Evolutionary conservation across 1,139 yeast species (phyloP).

Genomic region (Saccharomycopsis crataegensis): DNA sequence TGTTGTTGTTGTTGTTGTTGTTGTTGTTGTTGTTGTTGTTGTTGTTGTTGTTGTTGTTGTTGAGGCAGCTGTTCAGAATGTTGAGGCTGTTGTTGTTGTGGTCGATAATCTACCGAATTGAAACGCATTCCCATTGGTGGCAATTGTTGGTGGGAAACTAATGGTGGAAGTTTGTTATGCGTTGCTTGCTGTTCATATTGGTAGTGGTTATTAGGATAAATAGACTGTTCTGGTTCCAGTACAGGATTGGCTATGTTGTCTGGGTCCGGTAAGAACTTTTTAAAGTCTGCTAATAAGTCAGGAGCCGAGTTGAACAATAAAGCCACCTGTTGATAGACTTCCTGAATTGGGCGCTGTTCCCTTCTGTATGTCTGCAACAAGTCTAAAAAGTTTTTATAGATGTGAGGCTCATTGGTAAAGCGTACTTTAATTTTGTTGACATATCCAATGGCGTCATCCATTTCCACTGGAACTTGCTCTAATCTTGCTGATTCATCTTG

Average conservation of each 20-base stretch:
- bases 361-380: conserved; percentile 93
- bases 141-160: neutral
- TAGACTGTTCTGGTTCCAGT: conserved; percentile 19
- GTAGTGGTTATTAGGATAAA: neutral
- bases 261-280: conserved; percentile 94
- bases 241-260: conserved; percentile 50
- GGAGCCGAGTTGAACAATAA: conserved; percentile 87
- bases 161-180: neutral
- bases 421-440: conserved; percentile 94
- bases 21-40: too few species aligned
- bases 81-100: neutral
- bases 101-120: too few species aligned
- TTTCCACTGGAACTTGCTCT: conserved; percentile 71
- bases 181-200: neutral
- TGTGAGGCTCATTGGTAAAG: conserved; percentile 90
- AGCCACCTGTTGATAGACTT: conserved; percentile 91
- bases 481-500: conserved; percentile 21
- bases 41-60: neutral
- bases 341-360: conserved; percentile 91
- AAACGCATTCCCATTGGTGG: neutral
- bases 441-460: conserved; percentile 93
- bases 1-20: too few species aligned
- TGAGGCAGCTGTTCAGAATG: conserved; percentile 15
- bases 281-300: conserved; percentile 87
- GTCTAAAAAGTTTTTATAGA: conserved; percentile 89